Percentiles rank a stretch among this genome's conserved stretches.
Conservation (phyloP, 108 stramenopile species). For the Pseudonitzschia delicatissima region DNA sequence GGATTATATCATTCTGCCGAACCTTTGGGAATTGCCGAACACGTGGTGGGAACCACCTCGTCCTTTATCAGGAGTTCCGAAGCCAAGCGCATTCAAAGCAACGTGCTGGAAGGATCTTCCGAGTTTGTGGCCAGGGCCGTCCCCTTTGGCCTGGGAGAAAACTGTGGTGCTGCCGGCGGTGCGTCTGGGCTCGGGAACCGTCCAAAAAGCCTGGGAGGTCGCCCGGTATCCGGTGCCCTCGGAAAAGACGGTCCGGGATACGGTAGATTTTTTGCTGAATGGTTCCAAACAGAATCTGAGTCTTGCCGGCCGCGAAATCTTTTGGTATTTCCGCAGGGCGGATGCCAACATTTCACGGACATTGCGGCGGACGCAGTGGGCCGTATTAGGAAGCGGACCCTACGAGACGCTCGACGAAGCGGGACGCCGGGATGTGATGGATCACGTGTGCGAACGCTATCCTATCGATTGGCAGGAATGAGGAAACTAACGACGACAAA, state of each 20-base stretch:
- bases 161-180: constrained; percentile 47
- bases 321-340: constrained; percentile 50
- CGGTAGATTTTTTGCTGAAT: constrained; percentile 48
- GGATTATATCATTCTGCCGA: constrained; percentile 62
- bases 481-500: neutral
- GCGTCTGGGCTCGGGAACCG: constrained; percentile 28
- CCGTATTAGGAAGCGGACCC: constrained; percentile 56
- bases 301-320: constrained; percentile 34
- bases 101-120: constrained; percentile 23
- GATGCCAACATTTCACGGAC: constrained; percentile 61
- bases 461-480: constrained; percentile 20
- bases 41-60: constrained; percentile 29
- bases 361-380: constrained; percentile 62
- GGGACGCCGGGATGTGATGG: constrained; percentile 50
- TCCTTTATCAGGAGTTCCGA: constrained; percentile 43
- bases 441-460: constrained; percentile 70
- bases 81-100: constrained; percentile 20
- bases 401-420: constrained; percentile 51
- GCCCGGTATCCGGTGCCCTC: constrained; percentile 64
- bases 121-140: constrained; percentile 36
- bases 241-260: constrained; percentile 38
- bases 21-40: constrained; percentile 53
- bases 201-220: constrained; percentile 44
- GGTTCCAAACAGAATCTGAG: constrained; percentile 49
- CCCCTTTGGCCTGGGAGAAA: constrained; percentile 51